Base-by-base conservation (phyloP, 768 basidiomycete species). In the Dacryopinax primogenitus region DNA sequence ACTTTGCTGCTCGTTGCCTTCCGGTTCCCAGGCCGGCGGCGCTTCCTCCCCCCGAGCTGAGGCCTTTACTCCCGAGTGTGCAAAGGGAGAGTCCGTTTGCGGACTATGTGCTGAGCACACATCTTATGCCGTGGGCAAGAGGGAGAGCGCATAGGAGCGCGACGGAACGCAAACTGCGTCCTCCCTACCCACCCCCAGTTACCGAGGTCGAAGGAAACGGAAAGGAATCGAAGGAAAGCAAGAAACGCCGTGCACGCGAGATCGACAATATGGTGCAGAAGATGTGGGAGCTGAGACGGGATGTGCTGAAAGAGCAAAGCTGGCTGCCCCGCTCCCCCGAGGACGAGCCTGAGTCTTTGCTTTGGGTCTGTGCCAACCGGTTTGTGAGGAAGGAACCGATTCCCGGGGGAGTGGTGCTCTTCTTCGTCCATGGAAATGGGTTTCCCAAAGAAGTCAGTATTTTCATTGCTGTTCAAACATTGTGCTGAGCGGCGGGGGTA, bases 381-480 rank as follows among this genome's bases (percentile, higher is more conserved):
- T 91, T 87, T 72, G 80, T 82, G 33, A 67, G 66, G 7, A 37
- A 30, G 64, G 63, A 18, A 23, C 41, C 3, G 41, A 37, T 37
- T 9, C 18, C 18, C 23, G 75, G 76, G 13, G 83, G 86, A 0
- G 63, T 88, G 12, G 93, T 90, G 0, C 74, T 94, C 62, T 82
- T 93, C 67, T 77, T 89, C 61, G 82, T 83, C 2, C 92, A 93
- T 72, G 90, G 89, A 1, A 94, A 90, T 73, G 92, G 93, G 1
- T 87, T 94, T 69, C 83, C 83, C 58, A 94, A 93, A 73, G 92
- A 94, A 90, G 87, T 82, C 18, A 15, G 41, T 44, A 7, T 23
- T 44, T 15, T 18, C 41, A 18, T 6, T 18, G 11, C 36, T 37
- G 36, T 18, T 37, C 11, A 18, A 18, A 37, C 9, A 9, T 9